Evolutionary conservation across 2,329 filamentous ascomycete genomes (phyloP).

Genomic region (Coniella vitis): DNA sequence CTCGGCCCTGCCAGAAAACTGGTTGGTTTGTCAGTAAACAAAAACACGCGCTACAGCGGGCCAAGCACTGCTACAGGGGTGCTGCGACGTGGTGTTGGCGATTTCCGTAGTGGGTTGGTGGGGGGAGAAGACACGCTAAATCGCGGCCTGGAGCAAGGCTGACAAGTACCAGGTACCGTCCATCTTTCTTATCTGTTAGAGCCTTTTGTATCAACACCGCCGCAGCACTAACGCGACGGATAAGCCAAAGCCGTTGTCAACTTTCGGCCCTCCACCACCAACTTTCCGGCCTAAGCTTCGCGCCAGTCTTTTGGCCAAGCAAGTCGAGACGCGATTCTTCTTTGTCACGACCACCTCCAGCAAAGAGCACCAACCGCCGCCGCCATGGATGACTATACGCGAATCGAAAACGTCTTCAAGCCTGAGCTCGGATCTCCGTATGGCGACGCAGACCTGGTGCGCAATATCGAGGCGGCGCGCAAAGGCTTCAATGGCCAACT

Average conservation of each 20-base stretch:
- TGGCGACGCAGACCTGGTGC: slow-evolving; percentile 46
- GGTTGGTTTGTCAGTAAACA: slow-evolving; percentile 30
- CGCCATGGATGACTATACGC: slow-evolving; percentile 56
- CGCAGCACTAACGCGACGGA: neutral
- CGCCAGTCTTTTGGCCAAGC: neutral
- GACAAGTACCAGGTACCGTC: no score
- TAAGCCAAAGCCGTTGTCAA: neutral
- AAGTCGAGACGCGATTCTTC: neutral
- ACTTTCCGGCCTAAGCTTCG: neutral
- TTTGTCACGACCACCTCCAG: neutral
- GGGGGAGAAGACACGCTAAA: neutral
- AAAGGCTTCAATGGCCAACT: slow-evolving; percentile 62
- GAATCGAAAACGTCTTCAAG: slow-evolving; percentile 63
- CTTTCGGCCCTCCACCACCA: no score
- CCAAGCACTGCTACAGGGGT: neutral
- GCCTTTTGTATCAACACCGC: no score
- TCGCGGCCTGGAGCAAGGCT: no score
- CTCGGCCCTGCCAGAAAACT: slow-evolving; percentile 8
- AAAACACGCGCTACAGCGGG: slow-evolving; percentile 16
- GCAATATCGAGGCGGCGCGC: slow-evolving; percentile 60
- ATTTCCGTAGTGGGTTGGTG: neutral
- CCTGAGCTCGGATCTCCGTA: slow-evolving; percentile 55
- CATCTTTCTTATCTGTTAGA: neutral
- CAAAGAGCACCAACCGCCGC: no score
- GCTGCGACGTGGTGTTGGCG: neutral